Conservation (phyloP, 2,329 filamentous ascomycete genomes). For the Tympanopsis confertula region DNA sequence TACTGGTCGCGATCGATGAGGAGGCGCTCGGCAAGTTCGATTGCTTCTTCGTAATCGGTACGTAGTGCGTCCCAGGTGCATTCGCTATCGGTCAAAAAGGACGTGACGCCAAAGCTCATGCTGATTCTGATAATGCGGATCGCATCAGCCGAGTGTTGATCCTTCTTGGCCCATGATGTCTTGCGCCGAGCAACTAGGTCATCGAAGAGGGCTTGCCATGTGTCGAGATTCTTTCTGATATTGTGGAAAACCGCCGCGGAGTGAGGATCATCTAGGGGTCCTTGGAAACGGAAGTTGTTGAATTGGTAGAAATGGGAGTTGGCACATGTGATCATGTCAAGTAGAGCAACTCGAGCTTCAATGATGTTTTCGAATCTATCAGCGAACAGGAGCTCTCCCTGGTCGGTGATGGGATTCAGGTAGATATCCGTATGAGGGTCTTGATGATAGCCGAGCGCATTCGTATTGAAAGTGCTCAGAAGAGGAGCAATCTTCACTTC, state of each 20-base stretch:
- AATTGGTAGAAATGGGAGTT: constrained; percentile 1
- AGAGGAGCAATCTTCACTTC: constrained; percentile 9
- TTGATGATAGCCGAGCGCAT: not conserved
- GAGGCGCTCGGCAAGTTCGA: not conserved
- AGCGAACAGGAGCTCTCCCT: constrained; percentile 5
- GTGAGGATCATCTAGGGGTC: not conserved
- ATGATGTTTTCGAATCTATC: constrained; percentile 6
- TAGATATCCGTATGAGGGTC: constrained; percentile 4
- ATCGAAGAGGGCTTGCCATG: not conserved
- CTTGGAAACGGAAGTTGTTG: too few species aligned
- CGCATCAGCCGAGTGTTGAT: not conserved
- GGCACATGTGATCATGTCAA: constrained; percentile 4
- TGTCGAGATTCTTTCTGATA: not conserved
- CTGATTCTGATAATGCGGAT: not conserved
- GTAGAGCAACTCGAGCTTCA: constrained; percentile 3
- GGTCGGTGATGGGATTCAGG: constrained; percentile 2
- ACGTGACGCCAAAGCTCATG: not conserved
- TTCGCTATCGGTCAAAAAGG: not conserved
- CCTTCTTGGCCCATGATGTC: not conserved
- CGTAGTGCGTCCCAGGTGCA: not conserved
- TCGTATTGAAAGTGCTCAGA: constrained; percentile 6
- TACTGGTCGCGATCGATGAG: not conserved
- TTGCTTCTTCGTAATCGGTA: not conserved
- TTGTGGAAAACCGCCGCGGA: not conserved
- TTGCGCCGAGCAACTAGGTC: not conserved